These are phyloP conservation scores for Aeminium ludgeri DNA, from an alignment of 495 filamentous ascomycete genomes.

Conservation along the genomic window DNA sequence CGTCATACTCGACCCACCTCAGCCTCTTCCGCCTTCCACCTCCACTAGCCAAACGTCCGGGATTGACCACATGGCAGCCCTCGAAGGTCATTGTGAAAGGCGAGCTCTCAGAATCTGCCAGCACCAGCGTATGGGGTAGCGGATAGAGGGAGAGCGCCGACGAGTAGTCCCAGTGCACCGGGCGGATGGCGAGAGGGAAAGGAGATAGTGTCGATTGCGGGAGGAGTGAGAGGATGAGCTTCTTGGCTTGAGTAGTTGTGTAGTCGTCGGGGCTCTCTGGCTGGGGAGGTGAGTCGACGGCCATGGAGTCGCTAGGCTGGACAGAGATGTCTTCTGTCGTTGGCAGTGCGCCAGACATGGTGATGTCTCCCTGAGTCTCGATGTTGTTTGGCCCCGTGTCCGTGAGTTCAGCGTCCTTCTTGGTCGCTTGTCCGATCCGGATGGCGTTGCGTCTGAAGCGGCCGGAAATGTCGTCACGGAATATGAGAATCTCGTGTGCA, in stretches of 20 bases:
- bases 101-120: conserved; percentile 64
- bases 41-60: conserved; percentile 52
- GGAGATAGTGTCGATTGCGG: conserved; percentile 81
- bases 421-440: conserved; percentile 26
- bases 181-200: conserved; percentile 58
- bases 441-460: conserved; percentile 61
- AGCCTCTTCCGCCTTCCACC: conserved; percentile 31
- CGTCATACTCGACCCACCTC: conserved; percentile 75
- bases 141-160: conserved; percentile 68
- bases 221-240: conserved; percentile 78
- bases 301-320: background rate
- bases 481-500: conserved; percentile 65
- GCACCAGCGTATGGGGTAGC: conserved; percentile 61
- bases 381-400: background rate
- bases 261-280: conserved; percentile 15
- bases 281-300: conserved; percentile 8
- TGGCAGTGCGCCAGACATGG: conserved; percentile 12
- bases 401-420: background rate
- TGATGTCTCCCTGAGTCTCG: conserved; percentile 2
- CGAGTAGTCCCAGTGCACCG: conserved; percentile 77
- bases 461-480: conserved; percentile 69
- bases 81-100: conserved; percentile 81
- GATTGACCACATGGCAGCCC: conserved; percentile 92
- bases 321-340: conserved; percentile 4
- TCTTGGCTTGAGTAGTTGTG: conserved; percentile 38